Percentiles rank a stretch among this genome's conserved stretches.
These are phyloP conservation scores for Berberis vulgaris DNA, from an alignment of 164 flowering plant species.

Conservation along the genomic window DNA sequence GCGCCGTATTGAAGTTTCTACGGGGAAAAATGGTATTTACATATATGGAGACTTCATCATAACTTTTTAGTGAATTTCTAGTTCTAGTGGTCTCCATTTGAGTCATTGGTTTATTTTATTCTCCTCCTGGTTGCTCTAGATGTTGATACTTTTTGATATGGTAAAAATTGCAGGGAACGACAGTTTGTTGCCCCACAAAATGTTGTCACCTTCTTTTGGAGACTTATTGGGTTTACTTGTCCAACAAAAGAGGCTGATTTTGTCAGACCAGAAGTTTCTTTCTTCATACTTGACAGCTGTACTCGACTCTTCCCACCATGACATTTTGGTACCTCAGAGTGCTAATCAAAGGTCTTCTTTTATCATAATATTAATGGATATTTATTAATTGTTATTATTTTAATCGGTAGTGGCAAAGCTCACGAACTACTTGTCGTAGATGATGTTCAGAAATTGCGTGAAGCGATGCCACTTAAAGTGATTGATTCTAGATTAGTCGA, in stretches of 20 bases:
- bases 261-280: conserved; percentile 57
- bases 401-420: too few relatives aligned
- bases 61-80: too few relatives aligned
- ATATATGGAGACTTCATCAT: too few relatives aligned
- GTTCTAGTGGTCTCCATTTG: too few relatives aligned
- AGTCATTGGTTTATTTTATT: not conserved
- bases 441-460: too few relatives aligned
- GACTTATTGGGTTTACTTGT: conserved; percentile 52
- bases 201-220: conserved; percentile 33
- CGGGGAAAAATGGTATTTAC: conserved; percentile 45
- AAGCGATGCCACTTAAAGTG: too few relatives aligned
- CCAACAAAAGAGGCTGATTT: conserved; percentile 62
- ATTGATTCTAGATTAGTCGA: too few relatives aligned
- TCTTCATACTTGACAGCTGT: conserved; percentile 48
- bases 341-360: conserved; percentile 44
- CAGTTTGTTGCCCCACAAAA: conserved; percentile 5
- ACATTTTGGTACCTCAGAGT: conserved; percentile 47
- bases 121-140: not conserved
- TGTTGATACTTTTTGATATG: conserved; percentile 5
- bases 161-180: conserved; percentile 34
- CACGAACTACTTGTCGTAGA: too few relatives aligned
- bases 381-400: too few relatives aligned
- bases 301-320: conserved; percentile 37
- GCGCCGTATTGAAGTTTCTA: conserved; percentile 22
- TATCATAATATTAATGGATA: too few relatives aligned